A percentile compares a stretch with the other conserved stretches of the same genome.
phyloP scores from a whole-genome alignment of 495 filamentous ascomycete species.

The Aspergillus carlsbadensis region DNA sequence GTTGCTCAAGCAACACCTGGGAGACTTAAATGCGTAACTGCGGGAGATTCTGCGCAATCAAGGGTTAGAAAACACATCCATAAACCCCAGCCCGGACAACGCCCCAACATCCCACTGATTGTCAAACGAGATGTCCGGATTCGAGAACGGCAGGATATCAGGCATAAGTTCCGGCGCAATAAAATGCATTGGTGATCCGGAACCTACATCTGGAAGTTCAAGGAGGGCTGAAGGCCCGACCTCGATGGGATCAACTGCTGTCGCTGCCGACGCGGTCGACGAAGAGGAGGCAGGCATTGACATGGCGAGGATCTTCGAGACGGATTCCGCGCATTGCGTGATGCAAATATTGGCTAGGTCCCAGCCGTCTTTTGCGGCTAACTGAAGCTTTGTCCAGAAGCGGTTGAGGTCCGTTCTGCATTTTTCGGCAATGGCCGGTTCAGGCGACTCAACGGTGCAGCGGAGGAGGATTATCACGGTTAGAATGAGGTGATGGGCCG shows the following conservation, averaged over 20 bases:
- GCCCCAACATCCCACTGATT: conserved; percentile 17
- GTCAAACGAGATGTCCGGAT: conserved; percentile 19
- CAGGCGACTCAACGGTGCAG: conserved; percentile 26
- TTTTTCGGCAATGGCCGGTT: conserved; percentile 15
- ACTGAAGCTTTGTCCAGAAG: conserved; percentile 29
- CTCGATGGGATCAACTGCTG: background rate
- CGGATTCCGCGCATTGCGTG: conserved; percentile 25
- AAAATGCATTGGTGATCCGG: background rate
- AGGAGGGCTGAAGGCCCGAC: background rate
- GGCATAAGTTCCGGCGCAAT: conserved; percentile 3
- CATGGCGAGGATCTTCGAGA: conserved; percentile 23
- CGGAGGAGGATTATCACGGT: conserved; percentile 27
- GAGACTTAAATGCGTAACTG: background rate
- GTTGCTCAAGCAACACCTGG: background rate
- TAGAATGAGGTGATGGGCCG: conserved; percentile 23
- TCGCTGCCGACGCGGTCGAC: background rate
- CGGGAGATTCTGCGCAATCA: background rate
- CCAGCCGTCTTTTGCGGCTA: conserved; percentile 30
- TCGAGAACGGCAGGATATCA: conserved; percentile 19
- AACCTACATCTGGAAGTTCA: background rate
- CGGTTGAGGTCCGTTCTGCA: conserved; percentile 21
- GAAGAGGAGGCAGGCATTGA: background rate
- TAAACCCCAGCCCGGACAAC: conserved; percentile 15
- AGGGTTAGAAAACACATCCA: background rate
- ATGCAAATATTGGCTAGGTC: conserved; percentile 36